Base-by-base conservation (phyloP, 495 filamentous ascomycete species). In the Aspergillus sclerotiicarbonarius region DNA sequence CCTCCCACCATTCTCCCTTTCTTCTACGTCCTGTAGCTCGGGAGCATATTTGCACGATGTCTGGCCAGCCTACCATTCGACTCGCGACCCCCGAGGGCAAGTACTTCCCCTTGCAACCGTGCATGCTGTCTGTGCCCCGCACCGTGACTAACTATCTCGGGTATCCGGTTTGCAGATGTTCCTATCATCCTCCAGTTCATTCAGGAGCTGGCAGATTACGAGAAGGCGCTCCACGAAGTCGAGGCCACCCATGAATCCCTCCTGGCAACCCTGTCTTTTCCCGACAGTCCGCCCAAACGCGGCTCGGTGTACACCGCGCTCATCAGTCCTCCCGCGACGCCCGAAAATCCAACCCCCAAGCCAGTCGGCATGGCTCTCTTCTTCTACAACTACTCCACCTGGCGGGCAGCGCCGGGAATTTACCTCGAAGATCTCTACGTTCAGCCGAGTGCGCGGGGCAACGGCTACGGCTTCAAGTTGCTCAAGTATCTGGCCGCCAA, bases 401-500 rank as follows among this genome's bases (percentile, higher is more conserved):
- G 94, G 94, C 84, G 87, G 37, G 84, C 87, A 4, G 82, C 82
- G 9, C 88, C 94, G 2, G 94, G 94, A 1, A 91, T 98, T 62
- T 96, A 94, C 66, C 87, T 98, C 12, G 94, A 98, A 68, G 94
- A 98, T 68, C 76, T 98, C 9, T 97, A 89, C 65, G 90, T 98
- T 31, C 76, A 86, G 64, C 82, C 85, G 20, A 73, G 71, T 25
- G 87, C 87, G 46, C 75, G 94, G 6, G 85, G 86, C 19, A 77
- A 83, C 31, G 92, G 93, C 3, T 96, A 93, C 65, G 94, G 91
- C 13, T 88, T 85, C 67, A 73, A 79, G 66, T 63, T 98, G 67
- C 76, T 98, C 37, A 82, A 82, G 50, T 84, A 84, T 66, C 74
- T 97, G 70, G 93, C 93, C 33, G 88, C 93, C 71, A 82, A 89